Percentiles rank a stretch among this genome's conserved stretches.
phyloP scores from a whole-genome alignment of 805 yeast species.

The Candida piceae region DNA sequence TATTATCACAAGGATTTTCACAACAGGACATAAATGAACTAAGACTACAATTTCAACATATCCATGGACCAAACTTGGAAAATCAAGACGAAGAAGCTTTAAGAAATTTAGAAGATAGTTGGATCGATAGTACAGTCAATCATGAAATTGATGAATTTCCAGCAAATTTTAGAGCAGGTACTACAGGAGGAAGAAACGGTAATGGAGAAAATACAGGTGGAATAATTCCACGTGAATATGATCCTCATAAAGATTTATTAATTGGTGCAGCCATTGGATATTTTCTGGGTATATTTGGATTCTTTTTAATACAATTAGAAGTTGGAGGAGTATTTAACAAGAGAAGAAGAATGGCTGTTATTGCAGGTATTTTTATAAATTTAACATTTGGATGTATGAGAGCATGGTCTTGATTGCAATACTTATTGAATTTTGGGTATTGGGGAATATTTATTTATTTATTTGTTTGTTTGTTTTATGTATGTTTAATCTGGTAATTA shows the following conservation, averaged over 20 bases:
- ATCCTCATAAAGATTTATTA: conserved; percentile 57
- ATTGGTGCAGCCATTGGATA: conserved; percentile 71
- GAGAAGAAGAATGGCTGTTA: conserved; percentile 60
- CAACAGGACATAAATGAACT: conserved; percentile 69
- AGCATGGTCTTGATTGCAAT: conserved; percentile 30
- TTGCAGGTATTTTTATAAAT: conserved; percentile 68
- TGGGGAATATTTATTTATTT: too few relatives aligned
- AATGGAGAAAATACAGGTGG: conserved; percentile 18
- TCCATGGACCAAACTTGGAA: conserved; percentile 47
- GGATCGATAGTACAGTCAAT: conserved; percentile 77
- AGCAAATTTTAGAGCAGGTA: conserved; percentile 23
- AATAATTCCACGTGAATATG: conserved; percentile 27
- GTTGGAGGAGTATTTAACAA: conserved; percentile 50
- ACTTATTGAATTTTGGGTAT: too few relatives aligned
- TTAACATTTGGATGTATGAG: conserved; percentile 59
- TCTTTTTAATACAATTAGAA: conserved; percentile 58
- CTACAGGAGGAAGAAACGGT: conserved; percentile 3
- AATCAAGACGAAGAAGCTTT: conserved; percentile 42
- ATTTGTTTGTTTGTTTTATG: too few relatives aligned
- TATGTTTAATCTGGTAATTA: too few relatives aligned
- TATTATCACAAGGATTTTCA: conserved; percentile 77
- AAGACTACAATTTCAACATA: conserved; percentile 65
- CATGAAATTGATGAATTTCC: conserved; percentile 45
- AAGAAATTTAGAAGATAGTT: conserved; percentile 72
- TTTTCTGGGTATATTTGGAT: conserved; percentile 65